Conservation (phyloP, 2,329 filamentous ascomycete species). For the Leptographium galeiforme region DNA sequence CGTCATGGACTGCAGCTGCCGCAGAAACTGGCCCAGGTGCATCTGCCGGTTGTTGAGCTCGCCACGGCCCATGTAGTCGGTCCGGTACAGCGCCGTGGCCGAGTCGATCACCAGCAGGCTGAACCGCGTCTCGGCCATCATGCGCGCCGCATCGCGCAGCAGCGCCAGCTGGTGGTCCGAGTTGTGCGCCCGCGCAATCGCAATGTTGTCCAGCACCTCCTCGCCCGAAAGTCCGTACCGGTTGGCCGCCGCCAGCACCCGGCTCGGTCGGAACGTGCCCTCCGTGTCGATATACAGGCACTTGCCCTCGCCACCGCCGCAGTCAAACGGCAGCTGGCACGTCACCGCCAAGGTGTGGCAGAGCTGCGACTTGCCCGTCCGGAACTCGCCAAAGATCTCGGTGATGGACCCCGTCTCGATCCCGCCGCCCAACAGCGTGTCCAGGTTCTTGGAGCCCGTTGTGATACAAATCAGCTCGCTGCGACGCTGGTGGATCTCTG, state of each 20-base stretch:
- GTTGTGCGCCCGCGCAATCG: slow-evolving; percentile 95
- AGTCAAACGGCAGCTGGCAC: slow-evolving; percentile 94
- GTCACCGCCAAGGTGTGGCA: slow-evolving; percentile 98
- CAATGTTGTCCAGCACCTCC: slow-evolving; percentile 95
- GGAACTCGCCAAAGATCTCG: slow-evolving; percentile 94
- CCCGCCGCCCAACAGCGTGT: slow-evolving; percentile 86
- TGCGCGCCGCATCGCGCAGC: slow-evolving; percentile 84
- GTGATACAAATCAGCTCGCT: slow-evolving; percentile 97
- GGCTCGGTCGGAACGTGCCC: slow-evolving; percentile 88
- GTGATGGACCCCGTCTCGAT: slow-evolving; percentile 96
- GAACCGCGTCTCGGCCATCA: slow-evolving; percentile 99
- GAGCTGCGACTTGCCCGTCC: slow-evolving; percentile 96
- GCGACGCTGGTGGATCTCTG: slow-evolving; percentile 94
- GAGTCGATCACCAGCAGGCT: slow-evolving; percentile 93
- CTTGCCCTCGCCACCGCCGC: slow-evolving; percentile 97
- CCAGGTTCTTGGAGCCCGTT: slow-evolving; percentile 92
- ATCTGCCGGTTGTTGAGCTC: slow-evolving; percentile 90
- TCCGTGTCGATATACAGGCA: slow-evolving; percentile 98
- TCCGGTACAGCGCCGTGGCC: slow-evolving; percentile 88
- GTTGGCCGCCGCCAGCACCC: slow-evolving; percentile 81
- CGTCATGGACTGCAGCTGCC: slow-evolving; percentile 63
- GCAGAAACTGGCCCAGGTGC: slow-evolving; percentile 79
- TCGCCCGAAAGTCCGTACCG: slow-evolving; percentile 90
- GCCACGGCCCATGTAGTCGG: slow-evolving; percentile 91
- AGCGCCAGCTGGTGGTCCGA: slow-evolving; percentile 95